These are phyloP conservation scores for Coniochaeta sp. DNA, from an alignment of 2,329 filamentous ascomycete species.

Conservation along the genomic window DNA sequence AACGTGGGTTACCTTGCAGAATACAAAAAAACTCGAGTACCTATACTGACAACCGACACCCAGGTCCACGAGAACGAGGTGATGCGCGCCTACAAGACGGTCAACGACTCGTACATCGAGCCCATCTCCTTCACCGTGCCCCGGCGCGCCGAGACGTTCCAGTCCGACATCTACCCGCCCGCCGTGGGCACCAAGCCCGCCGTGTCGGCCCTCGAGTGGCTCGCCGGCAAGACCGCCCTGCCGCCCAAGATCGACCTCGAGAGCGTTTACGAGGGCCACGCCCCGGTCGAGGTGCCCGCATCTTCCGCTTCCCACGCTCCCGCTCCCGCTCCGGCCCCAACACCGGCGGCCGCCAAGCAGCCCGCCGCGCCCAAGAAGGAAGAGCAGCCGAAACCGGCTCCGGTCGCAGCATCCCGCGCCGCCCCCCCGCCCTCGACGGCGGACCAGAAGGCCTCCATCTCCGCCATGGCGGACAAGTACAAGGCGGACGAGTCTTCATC, in stretches of 20 bases:
- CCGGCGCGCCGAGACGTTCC: conserved; percentile 86
- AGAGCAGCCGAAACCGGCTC: conserved; percentile 30
- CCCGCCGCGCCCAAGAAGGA: conserved; percentile 48
- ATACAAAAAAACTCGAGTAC: not conserved
- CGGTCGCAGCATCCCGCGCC: conserved; percentile 32
- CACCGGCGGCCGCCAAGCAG: conserved; percentile 35
- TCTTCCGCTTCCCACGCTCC: conserved; percentile 58
- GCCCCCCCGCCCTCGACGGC: conserved; percentile 60
- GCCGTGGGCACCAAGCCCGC: conserved; percentile 73
- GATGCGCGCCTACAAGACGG: conserved; percentile 93
- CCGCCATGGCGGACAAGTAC: conserved; percentile 78
- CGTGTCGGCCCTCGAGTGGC: conserved; percentile 75
- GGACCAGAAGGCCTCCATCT: conserved; percentile 82
- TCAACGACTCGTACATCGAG: conserved; percentile 90
- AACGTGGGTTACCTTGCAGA: conserved; percentile 51
- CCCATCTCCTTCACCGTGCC: conserved; percentile 97
- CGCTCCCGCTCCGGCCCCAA: conserved; percentile 33
- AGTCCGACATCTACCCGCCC: conserved; percentile 94
- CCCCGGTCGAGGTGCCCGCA: conserved; percentile 69
- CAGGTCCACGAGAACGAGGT: conserved; percentile 92
- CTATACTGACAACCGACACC: conserved; percentile 12
- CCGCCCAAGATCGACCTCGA: conserved; percentile 92
- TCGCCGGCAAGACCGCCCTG: conserved; percentile 73
- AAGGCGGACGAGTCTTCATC: conserved; percentile 54
- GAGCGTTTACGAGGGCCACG: conserved; percentile 79